Percentiles rank a stretch among this genome's conserved stretches.
Evolutionary conservation across 331 rosid species (phyloP).

Genomic region (Erythrophleum ivorense): DNA sequence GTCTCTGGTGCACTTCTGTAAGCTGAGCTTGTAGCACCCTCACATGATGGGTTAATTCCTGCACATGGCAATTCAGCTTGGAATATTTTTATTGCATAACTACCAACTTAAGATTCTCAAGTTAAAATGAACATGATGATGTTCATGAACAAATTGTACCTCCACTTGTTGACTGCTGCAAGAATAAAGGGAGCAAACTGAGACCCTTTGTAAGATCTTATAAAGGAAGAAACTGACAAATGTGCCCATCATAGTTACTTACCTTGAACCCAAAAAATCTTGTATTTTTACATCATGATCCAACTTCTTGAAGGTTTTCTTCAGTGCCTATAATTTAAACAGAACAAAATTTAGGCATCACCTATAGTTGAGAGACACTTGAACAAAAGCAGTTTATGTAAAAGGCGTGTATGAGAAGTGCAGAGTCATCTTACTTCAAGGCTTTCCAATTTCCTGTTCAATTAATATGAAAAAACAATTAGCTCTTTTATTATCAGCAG

Average conservation of each 20-base stretch:
- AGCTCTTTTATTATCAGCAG: constrained; percentile 34
- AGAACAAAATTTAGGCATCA: constrained; percentile 33
- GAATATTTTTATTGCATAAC: constrained; percentile 31
- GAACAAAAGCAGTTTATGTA: constrained; percentile 28
- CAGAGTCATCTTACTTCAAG: constrained; percentile 69
- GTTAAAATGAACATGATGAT: constrained; percentile 26
- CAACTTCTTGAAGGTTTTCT: constrained; percentile 84
- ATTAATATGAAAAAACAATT: constrained; percentile 43
- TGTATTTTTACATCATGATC: constrained; percentile 80
- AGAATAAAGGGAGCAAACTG: constrained; percentile 33
- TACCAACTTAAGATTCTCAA: constrained; percentile 38
- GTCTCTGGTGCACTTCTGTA: constrained; percentile 66
- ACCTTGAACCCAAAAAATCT: constrained; percentile 77
- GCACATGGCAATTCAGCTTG: constrained; percentile 44
- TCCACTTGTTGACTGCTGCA: constrained; percentile 70
- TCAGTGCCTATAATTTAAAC: constrained; percentile 65
- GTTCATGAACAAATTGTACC: constrained; percentile 52
- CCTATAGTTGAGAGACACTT: constrained; percentile 6
- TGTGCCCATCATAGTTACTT: constrained; percentile 27
- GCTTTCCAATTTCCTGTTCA: constrained; percentile 82
- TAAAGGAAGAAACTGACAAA: constrained; percentile 30
- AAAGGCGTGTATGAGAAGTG: constrained; percentile 32
- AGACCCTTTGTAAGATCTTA: constrained; percentile 34
- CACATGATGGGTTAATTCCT: constrained; percentile 61
- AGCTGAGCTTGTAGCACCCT: constrained; percentile 58